These are phyloP conservation scores for Malus hybrid DNA, from an alignment of 331 rosid genomes.

Conservation along the genomic window DNA sequence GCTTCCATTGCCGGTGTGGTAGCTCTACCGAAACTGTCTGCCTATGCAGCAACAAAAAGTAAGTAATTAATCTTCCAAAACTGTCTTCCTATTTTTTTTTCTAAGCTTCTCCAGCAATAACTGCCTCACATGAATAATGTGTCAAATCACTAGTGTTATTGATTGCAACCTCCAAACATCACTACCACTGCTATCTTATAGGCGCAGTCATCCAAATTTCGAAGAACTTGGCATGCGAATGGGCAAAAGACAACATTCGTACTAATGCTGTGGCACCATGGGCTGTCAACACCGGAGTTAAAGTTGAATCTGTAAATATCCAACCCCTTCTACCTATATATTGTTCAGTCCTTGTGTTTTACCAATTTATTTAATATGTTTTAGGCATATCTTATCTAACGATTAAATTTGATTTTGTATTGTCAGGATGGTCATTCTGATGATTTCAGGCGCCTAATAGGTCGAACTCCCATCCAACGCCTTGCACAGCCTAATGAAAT, in stretches of 20 bases:
- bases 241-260: slow-evolving; percentile 34
- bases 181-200: background rate
- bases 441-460: background rate
- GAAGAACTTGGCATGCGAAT: slow-evolving; percentile 35
- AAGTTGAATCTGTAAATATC: background rate
- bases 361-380: background rate
- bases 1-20: slow-evolving; percentile 48
- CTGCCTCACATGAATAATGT: background rate
- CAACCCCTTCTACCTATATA: background rate
- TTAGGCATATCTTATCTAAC: background rate
- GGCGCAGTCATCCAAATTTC: slow-evolving; percentile 34
- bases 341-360: background rate
- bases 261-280: slow-evolving; percentile 32
- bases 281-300: slow-evolving; percentile 3
- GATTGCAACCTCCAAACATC: background rate
- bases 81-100: background rate
- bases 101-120: background rate
- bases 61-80: background rate
- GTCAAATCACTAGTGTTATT: no score
- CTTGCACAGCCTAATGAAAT: slow-evolving; percentile 21
- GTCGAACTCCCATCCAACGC: slow-evolving; percentile 3
- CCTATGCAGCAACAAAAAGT: slow-evolving; percentile 34
- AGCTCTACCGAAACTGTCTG: slow-evolving; percentile 12
- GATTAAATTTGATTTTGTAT: background rate
- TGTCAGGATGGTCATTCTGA: background rate